Conservation (phyloP, 176 grass and related monocot genomes). For the Pontederia crassipes region DNA sequence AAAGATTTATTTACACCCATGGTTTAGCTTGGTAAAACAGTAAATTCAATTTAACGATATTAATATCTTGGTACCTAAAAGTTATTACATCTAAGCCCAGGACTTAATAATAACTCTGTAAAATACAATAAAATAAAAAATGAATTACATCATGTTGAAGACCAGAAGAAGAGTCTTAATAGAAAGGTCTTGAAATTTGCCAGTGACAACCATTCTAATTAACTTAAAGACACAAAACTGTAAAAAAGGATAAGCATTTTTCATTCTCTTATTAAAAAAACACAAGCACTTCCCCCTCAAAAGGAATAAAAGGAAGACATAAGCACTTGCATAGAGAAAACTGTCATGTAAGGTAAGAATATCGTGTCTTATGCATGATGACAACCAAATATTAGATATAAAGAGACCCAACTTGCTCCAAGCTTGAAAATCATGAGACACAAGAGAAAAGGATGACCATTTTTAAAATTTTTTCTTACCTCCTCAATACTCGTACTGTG, state of each 20-base stretch:
- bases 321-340: no score
- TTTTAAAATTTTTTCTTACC: conserved; percentile 38
- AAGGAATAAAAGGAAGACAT: no score
- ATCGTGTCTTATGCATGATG: no score
- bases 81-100: background rate
- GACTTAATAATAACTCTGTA: background rate
- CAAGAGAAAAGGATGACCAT: background rate
- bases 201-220: background rate
- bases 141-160: background rate
- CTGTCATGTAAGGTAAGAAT: no score
- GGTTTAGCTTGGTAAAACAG: no score
- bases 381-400: no score
- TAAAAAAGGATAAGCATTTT: background rate
- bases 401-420: no score
- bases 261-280: background rate
- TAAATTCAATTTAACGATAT: no score
- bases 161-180: background rate
- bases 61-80: no score
- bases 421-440: background rate
- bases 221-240: background rate
- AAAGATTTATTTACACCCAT: no score
- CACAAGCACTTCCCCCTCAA: no score
- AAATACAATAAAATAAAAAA: background rate
- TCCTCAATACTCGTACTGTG: conserved; percentile 75
- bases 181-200: background rate